Evolutionary conservation across 2,329 filamentous ascomycete species (phyloP).

Genomic region (Penicillium corylophilum): DNA sequence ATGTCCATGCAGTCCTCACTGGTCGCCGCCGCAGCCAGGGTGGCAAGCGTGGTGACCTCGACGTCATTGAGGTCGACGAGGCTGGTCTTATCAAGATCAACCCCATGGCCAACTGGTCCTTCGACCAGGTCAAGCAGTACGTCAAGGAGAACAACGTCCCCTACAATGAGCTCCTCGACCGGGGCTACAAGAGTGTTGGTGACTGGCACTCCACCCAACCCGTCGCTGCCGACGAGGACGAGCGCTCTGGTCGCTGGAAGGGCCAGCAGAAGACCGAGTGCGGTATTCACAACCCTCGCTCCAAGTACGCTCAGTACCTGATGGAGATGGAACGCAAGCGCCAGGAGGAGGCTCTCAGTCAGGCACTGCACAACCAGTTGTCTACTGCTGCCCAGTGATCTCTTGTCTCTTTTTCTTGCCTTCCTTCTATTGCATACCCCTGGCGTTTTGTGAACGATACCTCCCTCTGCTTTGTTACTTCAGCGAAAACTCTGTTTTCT

Average conservation of each 20-base stretch:
- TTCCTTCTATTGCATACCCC: slow-evolving; percentile 17
- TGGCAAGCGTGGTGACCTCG: slow-evolving; percentile 83
- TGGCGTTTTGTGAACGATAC: slow-evolving; percentile 25
- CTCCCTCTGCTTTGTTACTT: slow-evolving; percentile 9
- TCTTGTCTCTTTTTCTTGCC: not conserved
- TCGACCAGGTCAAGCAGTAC: slow-evolving; percentile 85
- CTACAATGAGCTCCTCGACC: slow-evolving; percentile 87
- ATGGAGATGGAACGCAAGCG: slow-evolving; percentile 69
- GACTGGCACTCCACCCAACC: slow-evolving; percentile 98
- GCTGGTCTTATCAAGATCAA: slow-evolving; percentile 95
- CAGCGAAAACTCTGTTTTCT: slow-evolving; percentile 2
- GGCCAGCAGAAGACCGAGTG: slow-evolving; percentile 95
- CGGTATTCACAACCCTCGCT: slow-evolving; percentile 97
- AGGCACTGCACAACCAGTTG: slow-evolving; percentile 41
- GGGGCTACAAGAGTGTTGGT: slow-evolving; percentile 95
- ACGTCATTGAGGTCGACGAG: slow-evolving; percentile 91
- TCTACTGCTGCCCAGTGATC: slow-evolving; percentile 29
- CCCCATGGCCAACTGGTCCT: slow-evolving; percentile 91
- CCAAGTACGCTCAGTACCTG: slow-evolving; percentile 84
- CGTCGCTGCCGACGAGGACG: slow-evolving; percentile 87
- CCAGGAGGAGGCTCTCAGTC: slow-evolving; percentile 55
- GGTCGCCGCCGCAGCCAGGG: slow-evolving; percentile 90
- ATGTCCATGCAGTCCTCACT: slow-evolving; percentile 87
- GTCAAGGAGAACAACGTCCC: slow-evolving; percentile 83
- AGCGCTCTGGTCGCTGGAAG: slow-evolving; percentile 96